Conservation (phyloP, 305 asterid genomes). For the Stenogyne calaminthoides region DNA sequence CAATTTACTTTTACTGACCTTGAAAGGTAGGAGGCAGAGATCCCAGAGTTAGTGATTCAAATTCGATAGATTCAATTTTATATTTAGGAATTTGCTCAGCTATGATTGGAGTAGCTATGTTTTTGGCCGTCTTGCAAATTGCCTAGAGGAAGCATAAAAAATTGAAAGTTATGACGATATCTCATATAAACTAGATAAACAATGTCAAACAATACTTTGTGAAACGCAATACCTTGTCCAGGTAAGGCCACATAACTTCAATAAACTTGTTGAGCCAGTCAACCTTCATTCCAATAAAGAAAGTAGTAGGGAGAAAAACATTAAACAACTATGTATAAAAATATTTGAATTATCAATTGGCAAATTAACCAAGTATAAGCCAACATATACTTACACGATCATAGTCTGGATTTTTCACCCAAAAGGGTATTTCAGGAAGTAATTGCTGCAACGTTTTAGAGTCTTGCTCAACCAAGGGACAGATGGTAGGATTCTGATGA, state of each 20-base stretch:
- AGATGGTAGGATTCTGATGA: constrained; percentile 80
- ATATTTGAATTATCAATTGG: constrained; percentile 11
- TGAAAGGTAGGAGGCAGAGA: constrained; percentile 92
- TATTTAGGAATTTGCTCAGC: constrained; percentile 94
- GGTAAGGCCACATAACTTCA: constrained; percentile 55
- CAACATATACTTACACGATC: constrained; percentile 74
- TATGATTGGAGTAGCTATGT: constrained; percentile 84
- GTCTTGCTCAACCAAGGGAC: constrained; percentile 85
- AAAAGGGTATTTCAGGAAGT: constrained; percentile 86
- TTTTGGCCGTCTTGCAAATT: constrained; percentile 92
- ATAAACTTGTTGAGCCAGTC: constrained; percentile 83
- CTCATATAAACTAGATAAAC: constrained; percentile 1
- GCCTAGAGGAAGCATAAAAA: constrained; percentile 54
- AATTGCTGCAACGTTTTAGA: constrained; percentile 57
- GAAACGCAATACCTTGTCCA: constrained; percentile 73
- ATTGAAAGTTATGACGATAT: constrained; percentile 13
- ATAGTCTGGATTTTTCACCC: constrained; percentile 96
- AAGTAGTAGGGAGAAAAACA: constrained; percentile 17
- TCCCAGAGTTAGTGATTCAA: constrained; percentile 81
- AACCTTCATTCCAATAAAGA: constrained; percentile 49
- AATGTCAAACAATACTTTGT: constrained; percentile 1
- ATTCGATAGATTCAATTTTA: constrained; percentile 86
- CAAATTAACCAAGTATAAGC: constrained; percentile 3
- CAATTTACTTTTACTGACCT: constrained; percentile 51
- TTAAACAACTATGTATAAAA: constrained; percentile 25